Evolutionary conservation across 2,329 filamentous ascomycete species (phyloP).

Genomic region (Elsinoe necatrix): DNA sequence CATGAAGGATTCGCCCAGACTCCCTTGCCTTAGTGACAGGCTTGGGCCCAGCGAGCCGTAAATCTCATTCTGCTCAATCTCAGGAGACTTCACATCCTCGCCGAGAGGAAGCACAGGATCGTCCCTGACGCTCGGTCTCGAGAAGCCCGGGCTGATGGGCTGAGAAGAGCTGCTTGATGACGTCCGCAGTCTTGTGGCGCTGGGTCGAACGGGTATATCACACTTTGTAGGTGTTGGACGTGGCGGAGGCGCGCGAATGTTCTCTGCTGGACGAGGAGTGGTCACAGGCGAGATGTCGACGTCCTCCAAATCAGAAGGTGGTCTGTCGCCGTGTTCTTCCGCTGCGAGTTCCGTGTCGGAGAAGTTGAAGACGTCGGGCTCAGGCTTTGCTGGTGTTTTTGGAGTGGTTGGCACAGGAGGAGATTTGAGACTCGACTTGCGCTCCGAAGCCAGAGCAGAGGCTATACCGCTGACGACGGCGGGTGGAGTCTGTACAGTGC

Average conservation of each 20-base stretch:
- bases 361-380: slow-evolving; percentile 24
- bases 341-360: slow-evolving; percentile 14
- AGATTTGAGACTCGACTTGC: slow-evolving; percentile 7
- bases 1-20: slow-evolving; percentile 31
- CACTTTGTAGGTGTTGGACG: not conserved
- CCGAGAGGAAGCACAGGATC: slow-evolving; percentile 26
- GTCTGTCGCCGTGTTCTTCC: not conserved
- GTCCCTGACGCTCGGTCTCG: slow-evolving; percentile 25
- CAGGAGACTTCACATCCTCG: slow-evolving; percentile 22
- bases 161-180: slow-evolving; percentile 24
- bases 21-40: slow-evolving; percentile 21
- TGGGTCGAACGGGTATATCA: not conserved
- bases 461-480: not conserved
- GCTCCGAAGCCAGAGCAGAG: not conserved
- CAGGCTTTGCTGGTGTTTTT: slow-evolving; percentile 27
- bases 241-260: slow-evolving; percentile 14
- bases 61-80: slow-evolving; percentile 23
- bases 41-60: slow-evolving; percentile 20
- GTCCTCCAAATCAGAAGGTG: slow-evolving; percentile 5
- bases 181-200: slow-evolving; percentile 21
- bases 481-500: not conserved
- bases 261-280: not conserved
- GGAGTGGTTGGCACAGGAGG: slow-evolving; percentile 15
- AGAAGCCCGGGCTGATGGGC: slow-evolving; percentile 29
- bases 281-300: slow-evolving; percentile 10